Evolutionary conservation across 371 early-diverging fungal genomes (phyloP).

Genomic region (Lichtheimia corymbifera): DNA sequence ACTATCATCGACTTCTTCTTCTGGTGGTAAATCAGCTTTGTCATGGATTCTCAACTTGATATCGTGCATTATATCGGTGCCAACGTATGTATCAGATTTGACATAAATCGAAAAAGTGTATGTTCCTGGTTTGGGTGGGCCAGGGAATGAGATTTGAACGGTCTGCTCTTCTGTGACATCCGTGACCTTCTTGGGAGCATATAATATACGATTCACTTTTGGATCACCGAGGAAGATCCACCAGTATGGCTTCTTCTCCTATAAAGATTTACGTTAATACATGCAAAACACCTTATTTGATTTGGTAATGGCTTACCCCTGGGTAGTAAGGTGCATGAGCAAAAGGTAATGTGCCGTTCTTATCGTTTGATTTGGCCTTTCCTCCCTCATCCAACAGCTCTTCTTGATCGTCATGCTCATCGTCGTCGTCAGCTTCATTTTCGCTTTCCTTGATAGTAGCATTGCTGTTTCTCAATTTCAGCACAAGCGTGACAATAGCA

Average conservation of each 20-base stretch:
- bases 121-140: slow-evolving; percentile 85
- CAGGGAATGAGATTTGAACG: slow-evolving; percentile 89
- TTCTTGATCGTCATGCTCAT: slow-evolving; percentile 39
- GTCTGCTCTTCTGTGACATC: slow-evolving; percentile 73
- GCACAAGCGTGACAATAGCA: slow-evolving; percentile 77
- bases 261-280: not conserved
- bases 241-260: slow-evolving; percentile 86
- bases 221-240: slow-evolving; percentile 91
- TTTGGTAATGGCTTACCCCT: slow-evolving; percentile 23
- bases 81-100: slow-evolving; percentile 88
- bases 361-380: slow-evolving; percentile 42
- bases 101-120: slow-evolving; percentile 83
- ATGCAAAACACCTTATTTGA: not conserved
- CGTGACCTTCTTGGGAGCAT: slow-evolving; percentile 75
- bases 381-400: slow-evolving; percentile 29
- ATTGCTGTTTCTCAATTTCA: slow-evolving; percentile 53
- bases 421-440: slow-evolving; percentile 23
- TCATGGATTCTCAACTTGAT: slow-evolving; percentile 75
- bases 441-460: slow-evolving; percentile 21
- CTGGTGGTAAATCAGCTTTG: slow-evolving; percentile 67
- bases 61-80: slow-evolving; percentile 78
- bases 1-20: slow-evolving; percentile 83
- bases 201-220: slow-evolving; percentile 80
- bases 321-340: slow-evolving; percentile 74
- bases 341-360: slow-evolving; percentile 40